Base-by-base conservation (phyloP, 108 stramenopile species). In the Fistulifera pelliculosa region DNA sequence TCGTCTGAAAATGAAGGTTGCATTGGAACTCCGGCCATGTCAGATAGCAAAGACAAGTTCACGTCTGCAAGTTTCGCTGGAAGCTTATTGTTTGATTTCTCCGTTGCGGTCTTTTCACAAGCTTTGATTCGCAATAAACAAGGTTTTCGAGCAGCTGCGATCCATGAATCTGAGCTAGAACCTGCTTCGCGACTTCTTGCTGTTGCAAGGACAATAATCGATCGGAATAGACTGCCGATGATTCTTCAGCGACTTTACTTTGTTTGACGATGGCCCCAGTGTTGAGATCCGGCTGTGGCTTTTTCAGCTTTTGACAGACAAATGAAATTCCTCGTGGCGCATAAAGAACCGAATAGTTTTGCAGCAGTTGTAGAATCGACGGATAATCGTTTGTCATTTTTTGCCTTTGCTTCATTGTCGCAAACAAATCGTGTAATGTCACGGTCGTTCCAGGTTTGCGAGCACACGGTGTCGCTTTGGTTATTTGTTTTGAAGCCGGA, bases 391-490 rank as follows among this genome's bases (percentile, higher is more conserved):
- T 96, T n/a, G 59, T 44, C 31, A 67, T 61, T 49, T 74, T 77
- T 22, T 71, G 58, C 21, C 98, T 71, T 42, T 93, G 87, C 16
- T 89, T 95, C 25, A 99, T 67, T 62, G 98, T 98, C 77, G 95
- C 85, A 71, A 98, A 99, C 35, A 99, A 70, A 61, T 99, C 96
- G 41, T 95, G 80, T 15, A 94, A 91, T n/a, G 69, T 69, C 10
- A 99, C 82, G 3, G 76, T 87, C 1, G 97, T 98, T 27, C 99
- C 99, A 23, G 68, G 62, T 13, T 54, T 76, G 18, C 96, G 92
- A 11, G 98, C 99, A 27, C 74, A 73, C 18, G 96, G 94, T 64
- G 67, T 66, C 6, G 95, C 31, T 35, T 35, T 35, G 8, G 31
- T 6, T 35, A 8, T 8, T 35, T 35, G 31, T 8, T 35, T 35